Conservation (phyloP, 495 filamentous ascomycete species). For the Penicillium lagena region DNA sequence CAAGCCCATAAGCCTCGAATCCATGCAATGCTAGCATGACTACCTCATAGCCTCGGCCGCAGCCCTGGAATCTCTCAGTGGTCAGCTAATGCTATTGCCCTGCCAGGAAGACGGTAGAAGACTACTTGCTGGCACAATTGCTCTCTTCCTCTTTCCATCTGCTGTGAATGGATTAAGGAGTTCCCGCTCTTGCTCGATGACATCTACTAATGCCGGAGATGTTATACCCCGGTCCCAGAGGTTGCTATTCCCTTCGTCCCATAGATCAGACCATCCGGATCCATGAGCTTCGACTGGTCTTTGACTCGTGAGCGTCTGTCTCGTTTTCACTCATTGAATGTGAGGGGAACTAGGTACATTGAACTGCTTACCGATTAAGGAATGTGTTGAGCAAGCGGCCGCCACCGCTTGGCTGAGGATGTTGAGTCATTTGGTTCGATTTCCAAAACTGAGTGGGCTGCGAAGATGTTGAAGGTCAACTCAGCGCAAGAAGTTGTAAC, state of each 20-base stretch:
- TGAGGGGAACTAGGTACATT: too few species aligned
- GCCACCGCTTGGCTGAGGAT: not conserved
- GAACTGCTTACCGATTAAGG: conserved; percentile 2
- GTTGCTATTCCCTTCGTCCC: conserved; percentile 26
- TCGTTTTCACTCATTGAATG: not conserved
- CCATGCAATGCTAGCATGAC: conserved; percentile 25
- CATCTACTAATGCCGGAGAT: conserved; percentile 35
- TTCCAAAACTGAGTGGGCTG: too few species aligned
- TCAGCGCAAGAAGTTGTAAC: too few species aligned
- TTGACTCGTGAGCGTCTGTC: not conserved
- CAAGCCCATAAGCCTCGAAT: conserved; percentile 20
- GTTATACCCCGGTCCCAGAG: conserved; percentile 39
- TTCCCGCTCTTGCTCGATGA: conserved; percentile 25
- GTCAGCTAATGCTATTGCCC: not conserved
- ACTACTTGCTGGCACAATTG: conserved; percentile 29
- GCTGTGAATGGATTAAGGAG: conserved; percentile 9
- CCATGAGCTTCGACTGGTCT: conserved; percentile 13
- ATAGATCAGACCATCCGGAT: conserved; percentile 29
- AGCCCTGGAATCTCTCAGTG: conserved; percentile 10
- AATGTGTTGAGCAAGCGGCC: conserved; percentile 6
- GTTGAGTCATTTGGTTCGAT: too few species aligned
- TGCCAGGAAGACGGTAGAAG: not conserved
- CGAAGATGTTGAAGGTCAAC: too few species aligned
- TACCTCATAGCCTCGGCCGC: conserved; percentile 27
- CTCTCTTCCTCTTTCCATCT: conserved; percentile 22